Base-by-base conservation (phyloP, 345 rosid species). In the Ceriops decandra region DNA sequence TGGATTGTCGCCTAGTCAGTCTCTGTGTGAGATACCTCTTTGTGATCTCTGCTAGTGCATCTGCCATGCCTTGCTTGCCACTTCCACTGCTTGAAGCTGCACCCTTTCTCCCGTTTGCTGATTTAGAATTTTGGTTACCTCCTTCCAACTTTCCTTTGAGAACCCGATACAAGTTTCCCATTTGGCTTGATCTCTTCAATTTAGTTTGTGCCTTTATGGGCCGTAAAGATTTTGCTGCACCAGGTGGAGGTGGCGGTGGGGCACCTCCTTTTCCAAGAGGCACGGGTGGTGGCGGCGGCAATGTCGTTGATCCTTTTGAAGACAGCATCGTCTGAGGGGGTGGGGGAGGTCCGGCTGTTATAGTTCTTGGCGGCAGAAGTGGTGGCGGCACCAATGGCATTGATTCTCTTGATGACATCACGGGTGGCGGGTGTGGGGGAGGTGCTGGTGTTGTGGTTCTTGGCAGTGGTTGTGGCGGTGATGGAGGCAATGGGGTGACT, bases 11-110 rank as follows among this genome's bases (percentile, higher is more conserved):
- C 49, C 3, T 42, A 3, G 49, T 42, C 16, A 42, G 49, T 42
- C 5, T 42, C 49, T 11, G 49, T 13, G 49, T 42, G 49, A 2
- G 16, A 35, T 73, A 83, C 88, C 96, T 88, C 79, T 85, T 92
- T 36, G 98, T 90, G 78, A 88, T 92, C 84, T 95, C 97, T 49
- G 96, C 93, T 10, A 95, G 83, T 49, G 99, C 98, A 81, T 92
- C 99, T 42, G 99, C 97, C 97, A 95, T 87, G 76, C 97, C 97
- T 84, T 91, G 91, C 73, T 92, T 88, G 57, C 90, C 96, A 59
- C 86, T 79, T 3, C 68, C 66, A 19, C 65, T 62, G 64, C 65
- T 68, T 1, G 57, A 76, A n/a, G 68, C 77, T 13, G 74, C 33
- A 42, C 81, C 21, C 47, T 76, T 86, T 74, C 77, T 75, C 33